Evolutionary conservation across 164 flowering plant genomes (phyloP).

Genomic region (Saururus chinensis): DNA sequence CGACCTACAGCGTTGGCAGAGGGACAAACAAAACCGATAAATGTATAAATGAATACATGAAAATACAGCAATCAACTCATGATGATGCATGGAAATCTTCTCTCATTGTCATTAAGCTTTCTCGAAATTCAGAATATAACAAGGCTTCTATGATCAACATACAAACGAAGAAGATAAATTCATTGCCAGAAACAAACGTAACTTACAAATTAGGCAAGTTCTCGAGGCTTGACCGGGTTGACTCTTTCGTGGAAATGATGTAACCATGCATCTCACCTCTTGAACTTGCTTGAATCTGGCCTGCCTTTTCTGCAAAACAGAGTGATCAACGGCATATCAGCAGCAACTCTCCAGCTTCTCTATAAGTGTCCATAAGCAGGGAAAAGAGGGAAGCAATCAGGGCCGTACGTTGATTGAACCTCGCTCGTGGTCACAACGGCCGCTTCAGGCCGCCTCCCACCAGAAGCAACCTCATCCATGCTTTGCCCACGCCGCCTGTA

Average conservation of each 20-base stretch:
- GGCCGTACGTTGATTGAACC: slow-evolving; percentile 36
- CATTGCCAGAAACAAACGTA: not conserved
- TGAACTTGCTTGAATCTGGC: not conserved
- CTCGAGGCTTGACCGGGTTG: no score
- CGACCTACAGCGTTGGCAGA: not conserved
- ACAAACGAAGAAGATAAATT: not conserved
- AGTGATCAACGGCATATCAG: not conserved
- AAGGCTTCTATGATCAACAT: not conserved
- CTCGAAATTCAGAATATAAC: not conserved
- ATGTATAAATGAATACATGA: not conserved
- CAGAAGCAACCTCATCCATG: slow-evolving; percentile 94
- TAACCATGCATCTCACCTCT: not conserved
- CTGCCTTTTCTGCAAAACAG: not conserved
- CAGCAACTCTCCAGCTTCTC: not conserved
- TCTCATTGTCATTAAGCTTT: not conserved
- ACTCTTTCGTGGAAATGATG: no score
- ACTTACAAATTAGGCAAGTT: not conserved
- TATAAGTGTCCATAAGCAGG: not conserved
- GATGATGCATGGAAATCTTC: not conserved
- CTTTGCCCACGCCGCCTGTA: slow-evolving; percentile 76
- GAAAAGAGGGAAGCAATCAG: no score
- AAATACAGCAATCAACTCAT: not conserved
- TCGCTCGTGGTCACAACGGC: slow-evolving; percentile 13
- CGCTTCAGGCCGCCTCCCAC: slow-evolving; percentile 24
- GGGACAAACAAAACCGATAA: not conserved